phyloP scores from a whole-genome alignment of 169 alveolate species.

The Eimeria sp. region DNA sequence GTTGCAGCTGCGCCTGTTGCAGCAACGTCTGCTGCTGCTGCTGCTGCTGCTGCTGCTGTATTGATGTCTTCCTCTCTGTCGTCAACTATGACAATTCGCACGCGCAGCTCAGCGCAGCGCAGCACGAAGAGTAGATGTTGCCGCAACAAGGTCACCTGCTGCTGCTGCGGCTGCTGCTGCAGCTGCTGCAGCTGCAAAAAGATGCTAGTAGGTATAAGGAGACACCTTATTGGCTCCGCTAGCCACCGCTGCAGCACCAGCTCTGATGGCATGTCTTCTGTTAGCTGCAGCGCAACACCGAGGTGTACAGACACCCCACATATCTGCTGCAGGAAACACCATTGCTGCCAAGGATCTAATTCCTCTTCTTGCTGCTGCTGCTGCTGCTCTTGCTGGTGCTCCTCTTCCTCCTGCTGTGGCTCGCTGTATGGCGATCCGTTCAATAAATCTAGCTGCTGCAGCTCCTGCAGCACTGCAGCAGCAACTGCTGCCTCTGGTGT shows the following conservation, averaged over 20 bases:
- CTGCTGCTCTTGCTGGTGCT: conserved; percentile 22
- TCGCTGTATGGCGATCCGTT: background rate
- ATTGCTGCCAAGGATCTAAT: background rate
- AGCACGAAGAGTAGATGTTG: background rate
- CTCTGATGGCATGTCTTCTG: conserved; percentile 69
- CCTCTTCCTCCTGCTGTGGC: background rate
- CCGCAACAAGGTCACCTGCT: background rate
- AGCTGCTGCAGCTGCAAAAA: conserved; percentile 70
- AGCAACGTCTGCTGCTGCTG: background rate
- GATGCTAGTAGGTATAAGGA: conserved; percentile 60
- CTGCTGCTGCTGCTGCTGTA: conserved; percentile 36
- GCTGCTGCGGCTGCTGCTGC: conserved; percentile 30
- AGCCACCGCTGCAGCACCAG: conserved; percentile 80
- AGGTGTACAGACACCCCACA: conserved; percentile 38
- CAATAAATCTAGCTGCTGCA: background rate
- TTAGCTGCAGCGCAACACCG: conserved; percentile 56
- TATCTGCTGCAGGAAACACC: background rate
- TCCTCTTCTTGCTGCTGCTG: conserved; percentile 20
- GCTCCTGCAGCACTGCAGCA: conserved; percentile 35
- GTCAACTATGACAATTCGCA: background rate
- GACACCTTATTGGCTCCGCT: conserved; percentile 79
- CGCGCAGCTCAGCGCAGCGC: conserved; percentile 72
- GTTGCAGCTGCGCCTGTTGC: background rate
- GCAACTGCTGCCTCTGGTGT: background rate
- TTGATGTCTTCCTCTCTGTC: conserved; percentile 42